Evolutionary conservation across 2,329 filamentous ascomycete genomes (phyloP).

Genomic region (Pochonia chlamydosporia): DNA sequence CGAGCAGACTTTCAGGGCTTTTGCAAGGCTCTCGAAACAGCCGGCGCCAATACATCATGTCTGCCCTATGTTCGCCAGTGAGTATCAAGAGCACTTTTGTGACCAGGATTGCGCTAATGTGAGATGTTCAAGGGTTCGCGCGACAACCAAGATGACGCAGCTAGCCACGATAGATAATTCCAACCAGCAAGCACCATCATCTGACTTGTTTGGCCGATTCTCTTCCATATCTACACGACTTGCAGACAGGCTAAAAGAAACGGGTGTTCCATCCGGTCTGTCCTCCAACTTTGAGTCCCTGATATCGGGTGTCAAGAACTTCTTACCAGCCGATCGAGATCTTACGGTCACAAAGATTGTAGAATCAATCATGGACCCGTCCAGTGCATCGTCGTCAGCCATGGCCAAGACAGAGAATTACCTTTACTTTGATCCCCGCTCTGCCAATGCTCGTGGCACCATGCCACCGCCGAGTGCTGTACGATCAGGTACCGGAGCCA

Average conservation of each 20-base stretch:
- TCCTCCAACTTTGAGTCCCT: conserved; percentile 86
- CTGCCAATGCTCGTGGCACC: conserved; percentile 85
- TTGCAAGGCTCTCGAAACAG: conserved; percentile 71
- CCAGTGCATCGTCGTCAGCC: conserved; percentile 80
- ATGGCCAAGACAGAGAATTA: conserved; percentile 96
- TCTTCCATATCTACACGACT: conserved; percentile 86
- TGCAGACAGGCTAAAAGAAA: conserved; percentile 90
- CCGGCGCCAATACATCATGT: conserved; percentile 70
- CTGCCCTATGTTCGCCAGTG: conserved; percentile 83
- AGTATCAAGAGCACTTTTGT: conserved; percentile 24
- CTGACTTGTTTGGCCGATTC: conserved; percentile 88
- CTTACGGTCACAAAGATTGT: conserved; percentile 96
- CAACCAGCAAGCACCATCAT: conserved; percentile 53
- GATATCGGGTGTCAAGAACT: conserved; percentile 95
- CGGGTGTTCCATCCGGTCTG: conserved; percentile 63
- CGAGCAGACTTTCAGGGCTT: conserved; percentile 80
- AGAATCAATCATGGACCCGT: conserved; percentile 95
- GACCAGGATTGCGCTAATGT: conserved; percentile 16
- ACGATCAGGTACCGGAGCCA: conserved; percentile 35
- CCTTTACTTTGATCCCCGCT: conserved; percentile 93
- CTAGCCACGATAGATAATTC: conserved; percentile 76
- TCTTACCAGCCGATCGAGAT: conserved; percentile 92
- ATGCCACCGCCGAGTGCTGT: conserved; percentile 73
- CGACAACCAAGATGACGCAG: conserved; percentile 97
- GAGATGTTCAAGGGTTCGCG: conserved; percentile 63